Percentiles rank a stretch among this genome's conserved stretches.
These are phyloP conservation scores for Glebionis coronaria DNA, from an alignment of 129 eudicot species.

Conservation along the genomic window DNA sequence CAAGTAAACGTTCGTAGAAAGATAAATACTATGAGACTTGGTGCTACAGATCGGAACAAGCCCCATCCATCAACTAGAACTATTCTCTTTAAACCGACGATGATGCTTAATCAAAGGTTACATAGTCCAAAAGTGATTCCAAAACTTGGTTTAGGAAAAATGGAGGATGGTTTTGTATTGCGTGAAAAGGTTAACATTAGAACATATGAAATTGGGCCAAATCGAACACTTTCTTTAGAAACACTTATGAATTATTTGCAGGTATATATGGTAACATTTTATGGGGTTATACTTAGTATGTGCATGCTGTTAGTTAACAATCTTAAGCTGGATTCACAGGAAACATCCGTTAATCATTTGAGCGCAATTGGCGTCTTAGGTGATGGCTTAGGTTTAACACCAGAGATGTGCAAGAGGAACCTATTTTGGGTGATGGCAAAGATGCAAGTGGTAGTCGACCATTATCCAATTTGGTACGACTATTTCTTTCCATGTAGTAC, in stretches of 20 bases:
- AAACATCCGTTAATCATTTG: constrained; percentile 74
- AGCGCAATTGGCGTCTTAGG: constrained; percentile 59
- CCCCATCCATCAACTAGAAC: constrained; percentile 67
- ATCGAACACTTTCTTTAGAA: constrained; percentile 1
- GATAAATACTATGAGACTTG: constrained; percentile 56
- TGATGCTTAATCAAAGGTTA: constrained; percentile 75
- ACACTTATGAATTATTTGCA: constrained; percentile 13
- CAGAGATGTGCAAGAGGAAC: constrained; percentile 75
- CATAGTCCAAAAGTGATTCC: constrained; percentile 45
- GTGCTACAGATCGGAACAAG: constrained; percentile 63
- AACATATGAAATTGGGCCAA: constrained; percentile 18
- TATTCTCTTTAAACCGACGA: constrained; percentile 64
- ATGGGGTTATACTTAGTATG: background rate
- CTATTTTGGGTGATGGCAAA: constrained; percentile 76
- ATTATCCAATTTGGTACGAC: constrained; percentile 76
- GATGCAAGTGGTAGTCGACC: constrained; percentile 67
- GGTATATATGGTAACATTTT: background rate
- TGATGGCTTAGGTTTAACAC: constrained; percentile 77
- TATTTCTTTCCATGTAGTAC: background rate
- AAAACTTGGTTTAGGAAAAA: constrained; percentile 67
- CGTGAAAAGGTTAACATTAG: background rate
- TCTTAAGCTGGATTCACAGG: constrained; percentile 43
- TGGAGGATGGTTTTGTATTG: constrained; percentile 15
- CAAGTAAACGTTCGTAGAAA: constrained; percentile 64
- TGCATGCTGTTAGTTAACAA: background rate